Percentiles rank a stretch among this genome's conserved stretches.
Evolutionary conservation across 140 eudicot genomes (phyloP).

Genomic region (Flaveria floridana): DNA sequence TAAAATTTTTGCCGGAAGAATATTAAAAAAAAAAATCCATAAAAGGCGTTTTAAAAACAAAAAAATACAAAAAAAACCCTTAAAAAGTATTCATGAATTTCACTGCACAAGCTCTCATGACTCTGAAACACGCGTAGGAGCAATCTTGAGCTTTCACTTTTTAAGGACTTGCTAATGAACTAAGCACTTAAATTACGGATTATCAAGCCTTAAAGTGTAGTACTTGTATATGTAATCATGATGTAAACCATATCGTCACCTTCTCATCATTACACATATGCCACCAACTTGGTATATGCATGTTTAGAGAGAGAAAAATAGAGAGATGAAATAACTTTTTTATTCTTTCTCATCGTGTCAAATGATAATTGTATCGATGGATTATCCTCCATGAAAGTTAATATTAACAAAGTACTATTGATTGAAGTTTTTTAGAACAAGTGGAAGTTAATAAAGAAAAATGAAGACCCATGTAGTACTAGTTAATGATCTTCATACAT

Average conservation of each 20-base stretch:
- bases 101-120: background rate
- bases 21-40: too few relatives aligned
- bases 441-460: background rate
- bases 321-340: background rate
- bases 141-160: too few relatives aligned
- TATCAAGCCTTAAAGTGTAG: background rate
- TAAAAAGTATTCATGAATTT: background rate
- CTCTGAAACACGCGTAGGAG: background rate
- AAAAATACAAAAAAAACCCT: background rate
- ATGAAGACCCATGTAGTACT: conserved; percentile 12
- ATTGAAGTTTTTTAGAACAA: conserved; percentile 6
- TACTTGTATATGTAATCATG: conserved; percentile 38
- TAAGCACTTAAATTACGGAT: background rate
- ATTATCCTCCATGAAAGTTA: background rate
- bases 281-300: conserved; percentile 25
- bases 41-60: too few relatives aligned
- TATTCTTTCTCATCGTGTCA: conserved; percentile 6
- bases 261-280: conserved; percentile 39
- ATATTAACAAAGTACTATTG: conserved; percentile 2
- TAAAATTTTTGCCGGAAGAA: too few relatives aligned
- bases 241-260: conserved; percentile 43
- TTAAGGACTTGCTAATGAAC: background rate
- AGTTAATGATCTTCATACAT: conserved; percentile 27
- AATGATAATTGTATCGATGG: conserved; percentile 5
- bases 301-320: conserved; percentile 16